A percentile compares a stretch with the other conserved stretches of the same genome.
These are phyloP conservation scores for Irpex sp. DNA, from an alignment of 1,284 basidiomycete genomes.

Conservation along the genomic window DNA sequence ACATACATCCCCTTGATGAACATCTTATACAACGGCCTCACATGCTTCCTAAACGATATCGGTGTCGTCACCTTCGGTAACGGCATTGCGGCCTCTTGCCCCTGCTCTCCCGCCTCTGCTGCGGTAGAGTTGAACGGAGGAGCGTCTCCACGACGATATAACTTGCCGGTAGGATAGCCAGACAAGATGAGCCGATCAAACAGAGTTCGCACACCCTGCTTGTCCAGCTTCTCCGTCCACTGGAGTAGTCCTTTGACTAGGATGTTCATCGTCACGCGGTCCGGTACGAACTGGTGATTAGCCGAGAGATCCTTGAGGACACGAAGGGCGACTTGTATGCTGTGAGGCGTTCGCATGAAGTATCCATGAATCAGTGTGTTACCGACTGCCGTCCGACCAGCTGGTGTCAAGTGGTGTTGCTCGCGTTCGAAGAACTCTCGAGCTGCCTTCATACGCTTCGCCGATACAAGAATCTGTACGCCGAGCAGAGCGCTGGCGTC, in stretches of 20 bases:
- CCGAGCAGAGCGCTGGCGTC: not conserved
- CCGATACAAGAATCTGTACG: not conserved
- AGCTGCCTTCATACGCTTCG: slow-evolving; percentile 6
- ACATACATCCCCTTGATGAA: slow-evolving; percentile 61
- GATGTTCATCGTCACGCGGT: slow-evolving; percentile 65
- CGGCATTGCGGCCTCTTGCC: slow-evolving; percentile 14
- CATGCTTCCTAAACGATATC: slow-evolving; percentile 53
- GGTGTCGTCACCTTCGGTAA: slow-evolving; percentile 32
- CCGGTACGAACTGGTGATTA: slow-evolving; percentile 45
- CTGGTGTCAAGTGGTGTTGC: slow-evolving; percentile 24
- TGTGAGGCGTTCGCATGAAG: slow-evolving; percentile 32
- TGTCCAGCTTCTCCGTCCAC: slow-evolving; percentile 42
- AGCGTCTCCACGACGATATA: slow-evolving; percentile 12
- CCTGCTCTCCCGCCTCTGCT: not conserved
- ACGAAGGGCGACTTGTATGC: slow-evolving; percentile 38
- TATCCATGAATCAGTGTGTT: slow-evolving; percentile 53
- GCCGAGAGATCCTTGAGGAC: slow-evolving; percentile 37
- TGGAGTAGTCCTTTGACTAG: slow-evolving; percentile 51
- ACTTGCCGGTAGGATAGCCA: slow-evolving; percentile 47
- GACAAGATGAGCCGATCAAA: slow-evolving; percentile 55
- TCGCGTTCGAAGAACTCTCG: not conserved
- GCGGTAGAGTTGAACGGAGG: slow-evolving; percentile 13
- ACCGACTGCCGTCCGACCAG: slow-evolving; percentile 40
- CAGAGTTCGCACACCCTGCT: slow-evolving; percentile 41
- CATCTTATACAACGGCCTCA: slow-evolving; percentile 64